These are phyloP conservation scores for Bryoerythrophyllum caledonicum DNA, from an alignment of 225 moss, liverwort and hornwort genomes.

Conservation along the genomic window DNA sequence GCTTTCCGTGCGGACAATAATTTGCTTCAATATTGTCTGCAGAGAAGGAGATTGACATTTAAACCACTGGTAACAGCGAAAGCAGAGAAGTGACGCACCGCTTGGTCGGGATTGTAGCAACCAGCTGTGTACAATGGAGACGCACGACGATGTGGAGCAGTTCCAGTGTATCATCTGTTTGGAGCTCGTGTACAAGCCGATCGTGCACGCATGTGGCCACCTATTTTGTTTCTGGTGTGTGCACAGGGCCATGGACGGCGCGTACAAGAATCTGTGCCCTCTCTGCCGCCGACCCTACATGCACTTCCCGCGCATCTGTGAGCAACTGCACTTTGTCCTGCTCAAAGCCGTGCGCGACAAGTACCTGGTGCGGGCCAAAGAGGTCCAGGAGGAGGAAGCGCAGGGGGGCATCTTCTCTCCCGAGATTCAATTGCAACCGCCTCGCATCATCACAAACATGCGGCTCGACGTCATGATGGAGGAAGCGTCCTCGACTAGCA, in stretches of 20 bases:
- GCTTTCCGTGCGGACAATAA: background rate
- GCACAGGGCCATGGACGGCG: slow-evolving; percentile 64
- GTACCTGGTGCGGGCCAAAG: slow-evolving; percentile 53
- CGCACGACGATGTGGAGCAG: slow-evolving; percentile 47
- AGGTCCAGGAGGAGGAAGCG: slow-evolving; percentile 59
- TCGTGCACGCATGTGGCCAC: slow-evolving; percentile 96
- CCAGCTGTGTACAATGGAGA: slow-evolving; percentile 33
- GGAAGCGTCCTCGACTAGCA: slow-evolving; percentile 23
- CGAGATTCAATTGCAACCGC: slow-evolving; percentile 48
- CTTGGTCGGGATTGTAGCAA: slow-evolving; percentile 3
- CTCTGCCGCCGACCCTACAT: slow-evolving; percentile 87
- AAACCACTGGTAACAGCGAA: background rate
- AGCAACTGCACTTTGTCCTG: slow-evolving; percentile 84
- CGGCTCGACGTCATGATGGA: slow-evolving; percentile 7
- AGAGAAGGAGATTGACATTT: slow-evolving; percentile 15
- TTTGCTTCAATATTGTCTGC: background rate
- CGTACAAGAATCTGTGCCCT: slow-evolving; percentile 77
- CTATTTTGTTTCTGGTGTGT: slow-evolving; percentile 97
- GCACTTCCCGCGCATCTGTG: slow-evolving; percentile 92
- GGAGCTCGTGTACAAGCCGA: slow-evolving; percentile 97
- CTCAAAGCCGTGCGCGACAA: slow-evolving; percentile 71
- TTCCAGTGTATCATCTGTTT: slow-evolving; percentile 92
- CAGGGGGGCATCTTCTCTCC: slow-evolving; percentile 66
- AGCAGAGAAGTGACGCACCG: slow-evolving; percentile 9
- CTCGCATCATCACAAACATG: slow-evolving; percentile 5